Evolutionary conservation across 352 stramenopile genomes (phyloP).

Genomic region (Globisporangium nagaii): DNA sequence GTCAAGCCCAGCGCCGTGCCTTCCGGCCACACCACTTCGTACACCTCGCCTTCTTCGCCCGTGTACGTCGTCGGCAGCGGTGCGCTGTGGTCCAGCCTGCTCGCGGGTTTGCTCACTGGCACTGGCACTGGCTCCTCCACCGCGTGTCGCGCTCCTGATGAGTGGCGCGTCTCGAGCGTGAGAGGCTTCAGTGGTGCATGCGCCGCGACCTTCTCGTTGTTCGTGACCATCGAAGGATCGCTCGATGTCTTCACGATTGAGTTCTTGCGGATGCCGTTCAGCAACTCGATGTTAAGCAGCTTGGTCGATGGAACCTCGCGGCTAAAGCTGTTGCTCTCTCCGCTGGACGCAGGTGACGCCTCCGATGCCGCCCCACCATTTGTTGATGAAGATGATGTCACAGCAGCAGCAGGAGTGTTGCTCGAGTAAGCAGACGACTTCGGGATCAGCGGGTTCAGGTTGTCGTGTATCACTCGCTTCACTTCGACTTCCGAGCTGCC

Average conservation of each 20-base stretch:
- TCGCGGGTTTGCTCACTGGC: neutral
- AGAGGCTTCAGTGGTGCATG: slow-evolving; percentile 32
- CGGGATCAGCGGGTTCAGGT: neutral
- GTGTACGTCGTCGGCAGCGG: slow-evolving; percentile 15
- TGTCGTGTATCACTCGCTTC: slow-evolving; percentile 28
- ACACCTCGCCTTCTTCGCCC: slow-evolving; percentile 48
- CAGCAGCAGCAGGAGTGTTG: slow-evolving; percentile 3
- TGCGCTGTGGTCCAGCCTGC: neutral
- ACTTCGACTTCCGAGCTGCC: slow-evolving; percentile 27
- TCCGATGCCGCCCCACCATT: neutral
- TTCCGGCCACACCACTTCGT: slow-evolving; percentile 71
- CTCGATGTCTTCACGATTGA: slow-evolving; percentile 29
- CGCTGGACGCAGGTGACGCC: neutral
- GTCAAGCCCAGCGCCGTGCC: slow-evolving; percentile 62
- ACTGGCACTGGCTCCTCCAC: slow-evolving; percentile 8
- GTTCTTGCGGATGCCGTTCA: slow-evolving; percentile 31
- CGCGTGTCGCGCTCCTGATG: slow-evolving; percentile 13
- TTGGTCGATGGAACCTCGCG: slow-evolving; percentile 29
- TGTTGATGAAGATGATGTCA: slow-evolving; percentile 3
- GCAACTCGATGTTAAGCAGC: slow-evolving; percentile 36
- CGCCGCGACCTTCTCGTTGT: slow-evolving; percentile 13
- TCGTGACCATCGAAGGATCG: slow-evolving; percentile 16
- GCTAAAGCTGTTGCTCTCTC: slow-evolving; percentile 9
- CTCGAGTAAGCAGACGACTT: slow-evolving; percentile 7
- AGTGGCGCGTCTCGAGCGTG: slow-evolving; percentile 24